Evolutionary conservation across 2,329 filamentous ascomycete genomes (phyloP).

Genomic region (Incumbomyces lentus): DNA sequence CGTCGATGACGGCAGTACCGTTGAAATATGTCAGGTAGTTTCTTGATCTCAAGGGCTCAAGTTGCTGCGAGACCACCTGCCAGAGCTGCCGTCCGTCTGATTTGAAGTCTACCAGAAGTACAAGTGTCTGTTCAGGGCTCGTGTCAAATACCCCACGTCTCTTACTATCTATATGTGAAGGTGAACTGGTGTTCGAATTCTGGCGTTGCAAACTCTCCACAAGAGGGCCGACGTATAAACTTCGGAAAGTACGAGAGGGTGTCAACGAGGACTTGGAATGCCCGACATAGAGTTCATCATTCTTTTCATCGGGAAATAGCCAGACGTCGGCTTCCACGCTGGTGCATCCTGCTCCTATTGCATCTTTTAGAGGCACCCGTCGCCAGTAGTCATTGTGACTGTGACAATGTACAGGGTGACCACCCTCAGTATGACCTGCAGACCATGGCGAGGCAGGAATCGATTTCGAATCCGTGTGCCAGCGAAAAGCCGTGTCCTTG

Average conservation of each 20-base stretch:
- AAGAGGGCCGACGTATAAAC: conserved; percentile 44
- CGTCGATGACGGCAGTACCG: conserved; percentile 26
- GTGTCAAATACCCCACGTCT: conserved; percentile 41
- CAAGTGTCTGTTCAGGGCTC: conserved; percentile 37
- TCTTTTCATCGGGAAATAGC: conserved; percentile 29
- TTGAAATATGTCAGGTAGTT: conserved; percentile 43
- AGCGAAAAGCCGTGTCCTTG: conserved; percentile 27
- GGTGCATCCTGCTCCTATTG: conserved; percentile 43
- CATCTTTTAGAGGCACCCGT: conserved; percentile 42
- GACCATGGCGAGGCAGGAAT: conserved; percentile 27
- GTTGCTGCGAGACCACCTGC: conserved; percentile 28
- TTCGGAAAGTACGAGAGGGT: conserved; percentile 36
- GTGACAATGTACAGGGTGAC: conserved; percentile 41
- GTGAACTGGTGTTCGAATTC: conserved; percentile 33
- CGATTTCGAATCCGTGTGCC: conserved; percentile 24
- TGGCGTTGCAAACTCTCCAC: conserved; percentile 38
- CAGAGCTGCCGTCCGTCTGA: conserved; percentile 29
- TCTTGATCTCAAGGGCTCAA: conserved; percentile 36
- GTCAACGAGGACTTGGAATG: conserved; percentile 40
- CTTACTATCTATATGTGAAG: conserved; percentile 14
- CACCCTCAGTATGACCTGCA: conserved; percentile 41
- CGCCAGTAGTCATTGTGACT: conserved; percentile 53
- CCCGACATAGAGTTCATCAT: conserved; percentile 44
- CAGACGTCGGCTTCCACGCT: conserved; percentile 49
- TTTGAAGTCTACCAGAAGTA: conserved; percentile 44